A percentile compares a stretch with the other conserved stretches of the same genome.
Evolutionary conservation across 2,329 filamentous ascomycete genomes (phyloP).

Genomic region (Eutypella sp.): DNA sequence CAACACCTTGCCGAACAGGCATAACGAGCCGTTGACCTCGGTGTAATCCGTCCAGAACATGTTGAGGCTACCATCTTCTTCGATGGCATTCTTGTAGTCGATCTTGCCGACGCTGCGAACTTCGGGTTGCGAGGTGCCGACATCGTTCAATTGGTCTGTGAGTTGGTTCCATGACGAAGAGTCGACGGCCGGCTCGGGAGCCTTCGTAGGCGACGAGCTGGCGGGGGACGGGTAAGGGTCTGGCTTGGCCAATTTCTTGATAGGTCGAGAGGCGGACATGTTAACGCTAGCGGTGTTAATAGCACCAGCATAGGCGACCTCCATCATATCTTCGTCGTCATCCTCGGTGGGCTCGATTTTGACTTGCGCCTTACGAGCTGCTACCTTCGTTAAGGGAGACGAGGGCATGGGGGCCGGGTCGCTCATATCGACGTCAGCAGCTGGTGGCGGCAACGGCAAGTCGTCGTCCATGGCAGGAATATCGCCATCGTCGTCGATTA

Average conservation of each 20-base stretch:
- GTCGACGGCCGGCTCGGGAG: slow-evolving; percentile 60
- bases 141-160: slow-evolving; percentile 78
- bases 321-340: slow-evolving; percentile 79
- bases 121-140: slow-evolving; percentile 67
- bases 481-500: slow-evolving; percentile 53
- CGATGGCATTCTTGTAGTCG: slow-evolving; percentile 77
- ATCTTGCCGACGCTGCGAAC: slow-evolving; percentile 70
- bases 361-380: slow-evolving; percentile 61
- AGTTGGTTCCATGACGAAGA: slow-evolving; percentile 85
- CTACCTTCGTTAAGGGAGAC: slow-evolving; percentile 76
- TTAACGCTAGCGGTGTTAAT: slow-evolving; percentile 72
- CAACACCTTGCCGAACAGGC: slow-evolving; percentile 91
- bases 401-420: slow-evolving; percentile 68
- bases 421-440: slow-evolving; percentile 65
- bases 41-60: slow-evolving; percentile 98
- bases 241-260: slow-evolving; percentile 68
- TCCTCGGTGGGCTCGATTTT: slow-evolving; percentile 50
- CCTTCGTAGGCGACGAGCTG: slow-evolving; percentile 70
- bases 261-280: slow-evolving; percentile 72
- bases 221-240: slow-evolving; percentile 64
- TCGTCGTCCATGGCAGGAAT: slow-evolving; percentile 59
- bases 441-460: slow-evolving; percentile 36
- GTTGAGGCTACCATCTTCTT: slow-evolving; percentile 83
- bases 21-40: slow-evolving; percentile 85
- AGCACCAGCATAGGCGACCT: slow-evolving; percentile 72